A percentile compares a stretch with the other conserved stretches of the same genome.
These are phyloP conservation scores for Darksidea phi DNA, from an alignment of 495 filamentous ascomycete species.

Conservation along the genomic window DNA sequence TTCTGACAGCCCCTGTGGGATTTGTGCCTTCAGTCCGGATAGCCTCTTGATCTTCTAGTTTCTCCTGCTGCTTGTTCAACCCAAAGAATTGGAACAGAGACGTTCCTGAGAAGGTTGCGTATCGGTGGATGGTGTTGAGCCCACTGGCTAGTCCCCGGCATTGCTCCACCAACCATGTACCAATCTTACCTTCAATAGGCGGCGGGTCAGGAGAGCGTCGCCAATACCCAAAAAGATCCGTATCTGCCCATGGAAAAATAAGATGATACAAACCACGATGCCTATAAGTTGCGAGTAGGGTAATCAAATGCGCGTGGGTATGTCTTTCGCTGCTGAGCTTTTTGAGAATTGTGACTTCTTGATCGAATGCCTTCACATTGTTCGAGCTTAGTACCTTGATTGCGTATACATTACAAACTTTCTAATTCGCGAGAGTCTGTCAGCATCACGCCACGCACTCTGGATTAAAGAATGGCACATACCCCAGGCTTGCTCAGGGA, in stretches of 20 bases:
- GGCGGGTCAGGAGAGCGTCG: not conserved
- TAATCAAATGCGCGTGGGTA: constrained; percentile 1
- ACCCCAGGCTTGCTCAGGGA: not conserved
- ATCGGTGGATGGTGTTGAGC: constrained; percentile 10
- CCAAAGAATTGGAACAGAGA: too few species aligned
- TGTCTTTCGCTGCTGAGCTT: not conserved
- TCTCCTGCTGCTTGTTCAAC: not conserved
- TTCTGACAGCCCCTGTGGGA: not conserved
- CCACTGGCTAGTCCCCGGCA: constrained; percentile 14
- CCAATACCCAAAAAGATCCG: constrained; percentile 19
- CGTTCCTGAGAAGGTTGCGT: too few species aligned
- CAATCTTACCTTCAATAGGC: not conserved
- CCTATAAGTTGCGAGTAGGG: constrained; percentile 21
- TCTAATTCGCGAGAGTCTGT: too few species aligned
- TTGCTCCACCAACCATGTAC: constrained; percentile 21
- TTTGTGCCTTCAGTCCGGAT: not conserved
- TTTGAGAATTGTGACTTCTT: not conserved
- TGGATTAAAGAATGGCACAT: too few species aligned
- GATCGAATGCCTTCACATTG: not conserved
- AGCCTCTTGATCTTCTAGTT: too few species aligned
- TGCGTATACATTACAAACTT: too few species aligned
- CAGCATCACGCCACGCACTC: too few species aligned
- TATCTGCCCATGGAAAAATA: constrained; percentile 23
- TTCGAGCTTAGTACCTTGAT: not conserved
- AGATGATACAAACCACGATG: constrained; percentile 13